Conservation (phyloP, 306 rosid species). For the Castanea crenata region DNA sequence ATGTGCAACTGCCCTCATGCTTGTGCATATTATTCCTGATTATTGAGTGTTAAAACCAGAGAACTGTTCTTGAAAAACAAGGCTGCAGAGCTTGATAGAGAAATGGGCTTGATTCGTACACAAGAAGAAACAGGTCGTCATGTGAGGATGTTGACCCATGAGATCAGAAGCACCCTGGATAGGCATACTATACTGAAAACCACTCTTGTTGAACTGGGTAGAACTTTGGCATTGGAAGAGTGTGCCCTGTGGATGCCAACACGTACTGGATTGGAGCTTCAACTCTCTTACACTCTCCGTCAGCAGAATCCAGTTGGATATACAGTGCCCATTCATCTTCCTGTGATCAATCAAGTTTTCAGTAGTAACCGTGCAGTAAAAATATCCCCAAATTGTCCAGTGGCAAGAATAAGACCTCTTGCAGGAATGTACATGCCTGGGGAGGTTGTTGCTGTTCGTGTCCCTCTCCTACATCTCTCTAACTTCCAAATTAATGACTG, state of each 20-base stretch:
- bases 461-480: slow-evolving; percentile 89
- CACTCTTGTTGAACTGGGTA: slow-evolving; percentile 73
- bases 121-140: slow-evolving; percentile 85
- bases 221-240: slow-evolving; percentile 91
- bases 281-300: slow-evolving; percentile 84
- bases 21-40: slow-evolving; percentile 80
- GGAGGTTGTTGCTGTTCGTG: slow-evolving; percentile 94
- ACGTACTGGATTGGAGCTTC: slow-evolving; percentile 91
- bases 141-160: slow-evolving; percentile 82
- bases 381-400: slow-evolving; percentile 79
- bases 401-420: slow-evolving; percentile 77
- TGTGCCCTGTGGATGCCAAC: slow-evolving; percentile 99
- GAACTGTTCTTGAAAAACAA: slow-evolving; percentile 74
- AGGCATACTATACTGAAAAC: slow-evolving; percentile 73
- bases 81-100: slow-evolving; percentile 83
- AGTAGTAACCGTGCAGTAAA: slow-evolving; percentile 64
- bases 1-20: slow-evolving; percentile 78
- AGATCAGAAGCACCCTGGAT: slow-evolving; percentile 78
- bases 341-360: slow-evolving; percentile 82
- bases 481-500: slow-evolving; percentile 95
- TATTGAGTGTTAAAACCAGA: slow-evolving; percentile 73
- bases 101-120: slow-evolving; percentile 76
- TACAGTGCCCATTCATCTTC: slow-evolving; percentile 93
- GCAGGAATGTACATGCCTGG: slow-evolving; percentile 68
- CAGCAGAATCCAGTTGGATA: slow-evolving; percentile 92